Evolutionary conservation across 495 filamentous ascomycete genomes (phyloP).

Genomic region (Xylaria nigripes): DNA sequence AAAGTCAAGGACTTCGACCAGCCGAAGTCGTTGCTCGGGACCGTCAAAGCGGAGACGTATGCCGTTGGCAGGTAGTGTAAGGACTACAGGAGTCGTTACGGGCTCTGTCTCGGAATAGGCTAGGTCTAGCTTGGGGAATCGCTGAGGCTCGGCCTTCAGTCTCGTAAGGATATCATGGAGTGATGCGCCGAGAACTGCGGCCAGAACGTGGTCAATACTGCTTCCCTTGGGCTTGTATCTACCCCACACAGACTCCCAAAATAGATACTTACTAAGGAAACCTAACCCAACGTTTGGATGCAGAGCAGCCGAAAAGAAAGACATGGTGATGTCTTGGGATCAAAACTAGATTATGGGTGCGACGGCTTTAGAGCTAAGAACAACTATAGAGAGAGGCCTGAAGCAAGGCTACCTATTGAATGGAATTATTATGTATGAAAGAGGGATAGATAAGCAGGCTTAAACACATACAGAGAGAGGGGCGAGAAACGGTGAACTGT

Average conservation of each 20-base stretch:
- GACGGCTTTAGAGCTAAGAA: neutral
- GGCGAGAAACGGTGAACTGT: neutral
- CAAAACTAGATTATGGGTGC: neutral
- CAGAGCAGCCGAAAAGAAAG: conserved; percentile 58
- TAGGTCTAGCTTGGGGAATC: conserved; percentile 75
- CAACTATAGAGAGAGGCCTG: neutral
- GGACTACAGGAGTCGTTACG: conserved; percentile 58
- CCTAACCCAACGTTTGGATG: conserved; percentile 70
- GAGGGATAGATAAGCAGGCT: neutral
- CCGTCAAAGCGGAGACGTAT: conserved; percentile 89
- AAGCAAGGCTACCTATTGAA: neutral
- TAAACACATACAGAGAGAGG: neutral
- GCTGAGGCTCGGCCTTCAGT: conserved; percentile 73
- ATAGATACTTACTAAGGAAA: conserved; percentile 55
- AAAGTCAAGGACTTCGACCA: conserved; percentile 89
- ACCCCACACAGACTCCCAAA: neutral
- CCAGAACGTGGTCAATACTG: conserved; percentile 6
- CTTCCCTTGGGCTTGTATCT: neutral
- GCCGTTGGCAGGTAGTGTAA: conserved; percentile 75
- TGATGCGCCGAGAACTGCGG: conserved; percentile 72
- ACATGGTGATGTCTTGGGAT: conserved; percentile 36
- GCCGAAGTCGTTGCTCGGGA: conserved; percentile 77
- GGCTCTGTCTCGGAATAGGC: conserved; percentile 64
- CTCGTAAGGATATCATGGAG: conserved; percentile 79
- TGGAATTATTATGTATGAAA: neutral